phyloP scores from a whole-genome alignment of 176 grass and related monocot genomes.

The Calamus simplicifolius region DNA sequence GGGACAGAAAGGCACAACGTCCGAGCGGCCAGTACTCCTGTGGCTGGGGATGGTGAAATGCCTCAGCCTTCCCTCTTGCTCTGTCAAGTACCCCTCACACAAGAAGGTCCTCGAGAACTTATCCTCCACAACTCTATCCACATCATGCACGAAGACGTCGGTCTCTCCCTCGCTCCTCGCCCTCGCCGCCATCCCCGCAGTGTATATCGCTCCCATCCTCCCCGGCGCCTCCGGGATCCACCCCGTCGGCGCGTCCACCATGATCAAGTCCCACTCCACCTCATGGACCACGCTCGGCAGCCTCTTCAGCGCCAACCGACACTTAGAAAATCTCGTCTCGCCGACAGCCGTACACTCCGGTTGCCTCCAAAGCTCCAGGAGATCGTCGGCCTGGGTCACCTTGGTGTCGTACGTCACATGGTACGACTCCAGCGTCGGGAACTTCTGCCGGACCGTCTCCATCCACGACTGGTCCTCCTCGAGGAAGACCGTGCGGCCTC shows the following conservation, averaged over 20 bases:
- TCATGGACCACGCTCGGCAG: constrained; percentile 2
- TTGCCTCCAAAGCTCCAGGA: not conserved
- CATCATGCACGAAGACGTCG: constrained; percentile 10
- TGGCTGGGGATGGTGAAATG: constrained; percentile 11
- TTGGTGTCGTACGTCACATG: constrained; percentile 6
- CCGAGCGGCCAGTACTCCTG: not conserved
- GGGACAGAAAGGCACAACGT: not conserved
- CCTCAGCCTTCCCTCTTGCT: not conserved
- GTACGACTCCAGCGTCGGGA: constrained; percentile 1
- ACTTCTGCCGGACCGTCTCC: not conserved
- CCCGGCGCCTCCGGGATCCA: constrained; percentile 3
- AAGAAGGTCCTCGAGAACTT: constrained; percentile 5
- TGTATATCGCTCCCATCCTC: constrained; percentile 10
- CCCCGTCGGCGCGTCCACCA: constrained; percentile 15
- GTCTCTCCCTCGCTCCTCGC: not conserved
- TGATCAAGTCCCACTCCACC: constrained; percentile 19
- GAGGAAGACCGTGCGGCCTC: constrained; percentile 14
- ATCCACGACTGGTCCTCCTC: constrained; percentile 11
- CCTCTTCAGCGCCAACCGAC: not conserved
- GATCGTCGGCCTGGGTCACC: constrained; percentile 4
- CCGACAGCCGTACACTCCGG: not conserved
- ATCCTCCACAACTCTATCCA: constrained; percentile 8
- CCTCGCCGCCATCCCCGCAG: constrained; percentile 1
- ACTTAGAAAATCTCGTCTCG: not conserved
- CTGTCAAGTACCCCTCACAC: constrained; percentile 5